Percentiles rank a stretch among this genome's conserved stretches.
phyloP scores from a whole-genome alignment of 805 yeast species.

The Ogataea sp. region DNA sequence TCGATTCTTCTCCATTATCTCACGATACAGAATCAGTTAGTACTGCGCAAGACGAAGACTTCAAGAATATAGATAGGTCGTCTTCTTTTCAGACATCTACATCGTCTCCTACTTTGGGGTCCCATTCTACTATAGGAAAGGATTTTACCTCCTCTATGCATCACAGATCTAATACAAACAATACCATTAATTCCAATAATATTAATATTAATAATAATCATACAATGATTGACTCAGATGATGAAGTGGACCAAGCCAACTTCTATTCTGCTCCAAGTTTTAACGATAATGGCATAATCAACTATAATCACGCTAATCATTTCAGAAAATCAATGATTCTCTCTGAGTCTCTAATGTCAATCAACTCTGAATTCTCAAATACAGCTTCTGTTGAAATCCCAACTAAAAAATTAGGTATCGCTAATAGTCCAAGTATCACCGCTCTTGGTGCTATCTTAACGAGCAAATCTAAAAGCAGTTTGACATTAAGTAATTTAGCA shows the following conservation, averaged over 20 bases:
- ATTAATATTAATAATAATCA: too few relatives aligned
- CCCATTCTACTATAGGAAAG: background rate
- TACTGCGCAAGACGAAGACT: slow-evolving; percentile 27
- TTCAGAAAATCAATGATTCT: slow-evolving; percentile 23
- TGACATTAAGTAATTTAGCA: background rate
- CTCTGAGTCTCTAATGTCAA: slow-evolving; percentile 24
- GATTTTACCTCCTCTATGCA: too few relatives aligned
- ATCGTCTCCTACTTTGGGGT: slow-evolving; percentile 15
- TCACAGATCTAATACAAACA: too few relatives aligned
- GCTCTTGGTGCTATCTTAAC: slow-evolving; percentile 25
- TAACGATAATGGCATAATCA: slow-evolving; percentile 12
- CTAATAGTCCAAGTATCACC: slow-evolving; percentile 28
- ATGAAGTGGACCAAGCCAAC: background rate
- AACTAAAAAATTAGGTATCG: slow-evolving; percentile 22
- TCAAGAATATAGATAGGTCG: slow-evolving; percentile 22
- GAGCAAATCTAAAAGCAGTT: slow-evolving; percentile 9
- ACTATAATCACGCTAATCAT: slow-evolving; percentile 20
- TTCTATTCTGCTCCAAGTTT: slow-evolving; percentile 24
- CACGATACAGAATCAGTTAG: slow-evolving; percentile 24
- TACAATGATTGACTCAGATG: background rate
- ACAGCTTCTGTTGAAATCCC: slow-evolving; percentile 17
- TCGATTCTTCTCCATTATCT: slow-evolving; percentile 15
- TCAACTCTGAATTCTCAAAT: slow-evolving; percentile 5
- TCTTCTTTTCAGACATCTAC: slow-evolving; percentile 31
- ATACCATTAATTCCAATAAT: too few relatives aligned